These are phyloP conservation scores for Kodamaea suecica DNA, from an alignment of 1,139 yeast genomes.

Conservation along the genomic window DNA sequence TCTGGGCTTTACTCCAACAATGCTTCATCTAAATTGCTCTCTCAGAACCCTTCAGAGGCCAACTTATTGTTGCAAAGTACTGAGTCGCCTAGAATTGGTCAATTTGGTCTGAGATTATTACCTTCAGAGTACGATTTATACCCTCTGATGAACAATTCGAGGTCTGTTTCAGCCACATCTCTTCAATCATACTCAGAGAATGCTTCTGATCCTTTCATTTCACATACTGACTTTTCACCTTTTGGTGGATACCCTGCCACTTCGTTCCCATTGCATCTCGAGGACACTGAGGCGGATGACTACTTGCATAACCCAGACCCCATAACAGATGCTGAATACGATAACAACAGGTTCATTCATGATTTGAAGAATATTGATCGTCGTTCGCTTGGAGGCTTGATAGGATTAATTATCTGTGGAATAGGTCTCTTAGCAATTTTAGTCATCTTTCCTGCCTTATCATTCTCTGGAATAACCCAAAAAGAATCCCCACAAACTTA, in stretches of 20 bases:
- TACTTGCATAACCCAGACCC: constrained; percentile 93
- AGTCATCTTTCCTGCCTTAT: constrained; percentile 68
- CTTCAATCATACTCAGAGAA: constrained; percentile 8
- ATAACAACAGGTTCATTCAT: constrained; percentile 55
- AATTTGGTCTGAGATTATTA: constrained; percentile 7
- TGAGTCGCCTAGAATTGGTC: constrained; percentile 5
- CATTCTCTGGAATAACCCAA: constrained; percentile 62
- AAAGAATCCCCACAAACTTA: constrained; percentile 29
- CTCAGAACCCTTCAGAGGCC: constrained; percentile 7
- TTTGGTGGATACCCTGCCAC: constrained; percentile 94
- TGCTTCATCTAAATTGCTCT: constrained; percentile 10
- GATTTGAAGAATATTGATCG: constrained; percentile 62
- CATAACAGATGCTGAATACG: constrained; percentile 76
- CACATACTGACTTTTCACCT: constrained; percentile 55
- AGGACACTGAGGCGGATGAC: constrained; percentile 90
- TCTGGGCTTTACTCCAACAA: constrained; percentile 15
- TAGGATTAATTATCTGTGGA: constrained; percentile 55
- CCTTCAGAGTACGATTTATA: constrained; percentile 19
- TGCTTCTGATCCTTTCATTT: constrained; percentile 10
- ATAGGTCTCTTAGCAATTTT: constrained; percentile 65
- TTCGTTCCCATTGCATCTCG: constrained; percentile 79
- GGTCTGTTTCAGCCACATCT: constrained; percentile 16
- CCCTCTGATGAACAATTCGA: constrained; percentile 18
- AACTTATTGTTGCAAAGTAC: constrained; percentile 7
- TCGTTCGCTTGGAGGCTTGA: constrained; percentile 54